Evolutionary conservation across 495 filamentous ascomycete species (phyloP).

Genomic region (Penicillium taxi): DNA sequence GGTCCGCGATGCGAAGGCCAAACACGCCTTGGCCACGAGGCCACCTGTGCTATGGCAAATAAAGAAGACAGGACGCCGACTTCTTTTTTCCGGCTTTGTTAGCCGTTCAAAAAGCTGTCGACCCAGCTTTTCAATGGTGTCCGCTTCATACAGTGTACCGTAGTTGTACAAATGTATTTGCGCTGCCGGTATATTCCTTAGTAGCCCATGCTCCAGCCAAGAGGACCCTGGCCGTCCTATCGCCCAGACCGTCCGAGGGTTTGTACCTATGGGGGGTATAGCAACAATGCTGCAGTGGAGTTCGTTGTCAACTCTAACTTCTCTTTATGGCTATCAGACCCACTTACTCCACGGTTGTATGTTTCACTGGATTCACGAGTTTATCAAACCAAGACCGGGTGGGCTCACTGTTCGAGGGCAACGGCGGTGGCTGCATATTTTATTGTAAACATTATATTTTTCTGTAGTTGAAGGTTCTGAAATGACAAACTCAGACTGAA

Average conservation of each 20-base stretch:
- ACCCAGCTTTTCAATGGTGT: conserved; percentile 43
- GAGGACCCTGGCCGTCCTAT: conserved; percentile 11
- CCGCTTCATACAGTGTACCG: conserved; percentile 38
- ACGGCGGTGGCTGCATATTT: too few species aligned
- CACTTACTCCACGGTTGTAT: conserved; percentile 37
- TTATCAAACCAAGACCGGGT: too few species aligned
- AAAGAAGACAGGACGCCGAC: conserved; percentile 50
- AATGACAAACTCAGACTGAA: too few species aligned
- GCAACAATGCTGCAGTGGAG: conserved; percentile 31
- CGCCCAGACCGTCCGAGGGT: conserved; percentile 32
- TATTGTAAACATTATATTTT: too few species aligned
- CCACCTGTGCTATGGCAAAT: conserved; percentile 61
- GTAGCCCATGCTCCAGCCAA: conserved; percentile 23
- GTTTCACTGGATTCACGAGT: too few species aligned
- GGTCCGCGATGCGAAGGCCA: conserved; percentile 41
- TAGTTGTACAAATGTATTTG: conserved; percentile 51
- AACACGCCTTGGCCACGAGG: conserved; percentile 49
- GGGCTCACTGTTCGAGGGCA: too few species aligned
- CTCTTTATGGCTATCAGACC: neutral
- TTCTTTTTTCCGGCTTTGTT: conserved; percentile 27
- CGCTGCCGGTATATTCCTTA: conserved; percentile 28
- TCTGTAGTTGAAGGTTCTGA: too few species aligned
- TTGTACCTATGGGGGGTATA: conserved; percentile 37
- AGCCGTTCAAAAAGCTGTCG: conserved; percentile 43
- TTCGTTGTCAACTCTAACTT: too few species aligned